Evolutionary conservation across 2,329 filamentous ascomycete genomes (phyloP).

Genomic region (Aspergillus unguis): DNA sequence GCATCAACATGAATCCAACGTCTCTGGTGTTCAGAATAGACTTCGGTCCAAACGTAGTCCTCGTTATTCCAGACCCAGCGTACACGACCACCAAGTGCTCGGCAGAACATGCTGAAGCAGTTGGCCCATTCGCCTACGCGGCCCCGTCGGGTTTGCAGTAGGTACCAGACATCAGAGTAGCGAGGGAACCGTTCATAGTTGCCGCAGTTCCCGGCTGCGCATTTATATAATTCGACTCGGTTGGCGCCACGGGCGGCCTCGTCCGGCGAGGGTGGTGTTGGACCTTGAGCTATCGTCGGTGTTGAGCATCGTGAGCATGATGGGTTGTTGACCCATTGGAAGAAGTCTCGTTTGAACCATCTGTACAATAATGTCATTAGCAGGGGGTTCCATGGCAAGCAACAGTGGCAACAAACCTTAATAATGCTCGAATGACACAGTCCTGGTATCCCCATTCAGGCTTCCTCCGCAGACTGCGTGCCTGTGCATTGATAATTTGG

Average conservation of each 20-base stretch:
- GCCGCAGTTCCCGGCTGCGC: conserved; percentile 71
- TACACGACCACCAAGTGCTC: conserved; percentile 83
- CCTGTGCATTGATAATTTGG: conserved; percentile 81
- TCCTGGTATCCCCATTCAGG: conserved; percentile 97
- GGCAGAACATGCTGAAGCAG: conserved; percentile 97
- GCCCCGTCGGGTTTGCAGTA: conserved; percentile 81
- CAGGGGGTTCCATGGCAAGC: conserved; percentile 8
- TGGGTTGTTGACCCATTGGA: conserved; percentile 95
- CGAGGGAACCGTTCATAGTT: conserved; percentile 85
- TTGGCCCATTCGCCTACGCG: conserved; percentile 96
- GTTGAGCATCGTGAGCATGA: conserved; percentile 76
- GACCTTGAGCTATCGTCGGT: conserved; percentile 77
- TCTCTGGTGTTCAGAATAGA: conserved; percentile 89
- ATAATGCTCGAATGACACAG: conserved; percentile 82
- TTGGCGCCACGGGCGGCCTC: conserved; percentile 85
- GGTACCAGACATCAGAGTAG: conserved; percentile 90
- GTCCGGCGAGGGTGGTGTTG: conserved; percentile 80
- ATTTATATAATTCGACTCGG: conserved; percentile 85
- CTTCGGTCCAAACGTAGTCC: conserved; percentile 96
- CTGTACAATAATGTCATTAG: conserved; percentile 41
- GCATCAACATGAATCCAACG: conserved; percentile 97
- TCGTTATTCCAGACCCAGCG: conserved; percentile 98
- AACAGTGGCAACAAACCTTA: conserved; percentile 59
- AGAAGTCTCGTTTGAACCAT: conserved; percentile 96
- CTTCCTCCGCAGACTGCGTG: conserved; percentile 79